These are phyloP conservation scores for Globisporangium yorkense DNA, from an alignment of 352 stramenopile species.

Conservation along the genomic window DNA sequence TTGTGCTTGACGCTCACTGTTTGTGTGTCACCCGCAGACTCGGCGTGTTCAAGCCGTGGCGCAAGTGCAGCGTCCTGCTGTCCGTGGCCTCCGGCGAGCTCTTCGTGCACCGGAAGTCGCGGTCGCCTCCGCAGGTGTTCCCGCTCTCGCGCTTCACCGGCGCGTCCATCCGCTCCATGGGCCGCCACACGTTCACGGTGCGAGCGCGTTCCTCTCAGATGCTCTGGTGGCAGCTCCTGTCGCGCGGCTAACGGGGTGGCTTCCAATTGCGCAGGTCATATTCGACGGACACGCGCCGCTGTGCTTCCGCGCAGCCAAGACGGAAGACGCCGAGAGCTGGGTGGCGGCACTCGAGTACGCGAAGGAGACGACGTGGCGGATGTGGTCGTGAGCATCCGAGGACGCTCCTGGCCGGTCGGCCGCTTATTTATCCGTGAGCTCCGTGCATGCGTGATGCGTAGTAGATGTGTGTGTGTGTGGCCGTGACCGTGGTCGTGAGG, in stretches of 20 bases:
- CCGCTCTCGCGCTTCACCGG: slow-evolving; percentile 21
- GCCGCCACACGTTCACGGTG: slow-evolving; percentile 21
- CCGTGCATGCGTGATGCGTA: background rate
- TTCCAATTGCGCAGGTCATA: slow-evolving; percentile 8
- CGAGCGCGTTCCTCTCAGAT: background rate
- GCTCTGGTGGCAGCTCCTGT: no score
- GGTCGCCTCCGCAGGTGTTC: slow-evolving; percentile 10
- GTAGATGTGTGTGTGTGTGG: background rate
- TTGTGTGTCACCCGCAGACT: slow-evolving; percentile 5
- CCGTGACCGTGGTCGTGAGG: no score
- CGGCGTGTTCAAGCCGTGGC: slow-evolving; percentile 20
- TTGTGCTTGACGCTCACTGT: background rate
- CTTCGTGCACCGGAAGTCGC: slow-evolving; percentile 20
- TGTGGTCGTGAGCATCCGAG: slow-evolving; percentile 2
- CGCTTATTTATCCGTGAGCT: no score
- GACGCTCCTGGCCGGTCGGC: no score
- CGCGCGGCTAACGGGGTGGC: no score
- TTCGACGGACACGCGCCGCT: slow-evolving; percentile 22
- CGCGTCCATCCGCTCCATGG: slow-evolving; percentile 17
- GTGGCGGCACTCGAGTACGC: slow-evolving; percentile 25
- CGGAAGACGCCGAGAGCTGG: slow-evolving; percentile 20
- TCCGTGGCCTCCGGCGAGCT: slow-evolving; percentile 22
- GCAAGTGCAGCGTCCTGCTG: slow-evolving; percentile 19
- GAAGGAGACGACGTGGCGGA: slow-evolving; percentile 24
- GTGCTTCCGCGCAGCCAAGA: slow-evolving; percentile 13